Percentiles rank a stretch among this genome's conserved stretches.
These are phyloP conservation scores for Metschnikowia continentalis DNA, from an alignment of 805 yeast species.

Conservation along the genomic window DNA sequence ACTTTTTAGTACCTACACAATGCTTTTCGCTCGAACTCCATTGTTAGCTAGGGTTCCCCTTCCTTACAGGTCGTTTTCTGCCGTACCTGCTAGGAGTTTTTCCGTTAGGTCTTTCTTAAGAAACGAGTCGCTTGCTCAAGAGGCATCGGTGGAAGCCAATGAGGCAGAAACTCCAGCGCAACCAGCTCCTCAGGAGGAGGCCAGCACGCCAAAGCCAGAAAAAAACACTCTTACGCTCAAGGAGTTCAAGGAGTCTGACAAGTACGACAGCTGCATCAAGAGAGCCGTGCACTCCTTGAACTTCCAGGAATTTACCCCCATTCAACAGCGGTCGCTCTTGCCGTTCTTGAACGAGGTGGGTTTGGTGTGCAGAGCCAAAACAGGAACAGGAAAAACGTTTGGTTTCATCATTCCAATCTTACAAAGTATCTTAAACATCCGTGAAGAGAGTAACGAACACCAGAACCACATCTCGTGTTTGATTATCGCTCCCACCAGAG, in stretches of 20 bases:
- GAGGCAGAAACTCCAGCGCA: background rate
- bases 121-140: background rate
- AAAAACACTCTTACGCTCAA: conserved; percentile 11
- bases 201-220: background rate
- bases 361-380: conserved; percentile 82
- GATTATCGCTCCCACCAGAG: conserved; percentile 86
- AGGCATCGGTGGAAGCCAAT: background rate
- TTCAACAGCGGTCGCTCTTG: conserved; percentile 59
- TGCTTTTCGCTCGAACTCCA: background rate
- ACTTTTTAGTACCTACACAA: background rate
- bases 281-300: conserved; percentile 24
- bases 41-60: background rate
- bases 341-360: conserved; percentile 58
- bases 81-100: background rate
- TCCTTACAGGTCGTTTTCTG: background rate
- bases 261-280: conserved; percentile 10
- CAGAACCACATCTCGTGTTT: conserved; percentile 44
- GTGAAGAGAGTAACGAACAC: conserved; percentile 12
- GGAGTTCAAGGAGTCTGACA: conserved; percentile 10
- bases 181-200: background rate
- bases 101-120: background rate
- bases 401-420: conserved; percentile 82
- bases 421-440: conserved; percentile 45
- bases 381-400: conserved; percentile 93
- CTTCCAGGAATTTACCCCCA: conserved; percentile 57